A percentile compares a stretch with the other conserved stretches of the same genome.
These are phyloP conservation scores for Geotrichum europaeum DNA, from an alignment of 1,139 yeast species.

Conservation along the genomic window DNA sequence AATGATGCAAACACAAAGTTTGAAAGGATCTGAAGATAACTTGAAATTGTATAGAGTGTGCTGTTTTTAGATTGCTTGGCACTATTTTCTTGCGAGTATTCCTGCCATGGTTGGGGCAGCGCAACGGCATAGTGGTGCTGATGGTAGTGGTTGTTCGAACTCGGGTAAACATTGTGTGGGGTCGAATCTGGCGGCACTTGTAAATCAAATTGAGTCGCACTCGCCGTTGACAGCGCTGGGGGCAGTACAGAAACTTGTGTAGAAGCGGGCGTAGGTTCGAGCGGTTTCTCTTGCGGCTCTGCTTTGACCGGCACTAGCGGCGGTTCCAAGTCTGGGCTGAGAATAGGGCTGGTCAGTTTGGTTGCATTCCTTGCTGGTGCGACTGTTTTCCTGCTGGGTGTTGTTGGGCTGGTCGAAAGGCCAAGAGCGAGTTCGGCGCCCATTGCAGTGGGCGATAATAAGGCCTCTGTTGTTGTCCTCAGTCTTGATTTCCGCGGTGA, in stretches of 20 bases:
- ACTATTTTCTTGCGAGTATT: neutral
- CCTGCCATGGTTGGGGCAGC: constrained; percentile 11
- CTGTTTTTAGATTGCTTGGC: neutral
- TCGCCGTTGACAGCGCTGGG: neutral
- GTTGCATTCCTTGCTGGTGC: neutral
- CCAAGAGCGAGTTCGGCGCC: constrained; percentile 17
- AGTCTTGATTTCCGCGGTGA: neutral
- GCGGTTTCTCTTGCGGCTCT: neutral
- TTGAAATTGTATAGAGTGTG: constrained; percentile 12
- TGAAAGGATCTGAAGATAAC: constrained; percentile 15
- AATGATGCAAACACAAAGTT: constrained; percentile 14
- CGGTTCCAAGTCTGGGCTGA: neutral
- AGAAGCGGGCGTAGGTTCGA: neutral
- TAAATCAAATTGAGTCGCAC: neutral
- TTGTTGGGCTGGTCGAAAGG: neutral
- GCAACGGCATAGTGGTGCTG: constrained; percentile 10
- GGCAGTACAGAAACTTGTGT: neutral
- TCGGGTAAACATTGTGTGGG: neutral
- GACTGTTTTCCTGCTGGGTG: neutral
- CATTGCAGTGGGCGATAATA: constrained; percentile 16
- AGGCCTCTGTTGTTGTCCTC: constrained; percentile 4
- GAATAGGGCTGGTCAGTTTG: neutral
- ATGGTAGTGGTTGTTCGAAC: constrained; percentile 3
- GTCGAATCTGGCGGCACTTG: neutral
- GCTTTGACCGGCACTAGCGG: neutral